Evolutionary conservation across 1,139 yeast species (phyloP).

Genomic region (Meyerozyma carpophila): DNA sequence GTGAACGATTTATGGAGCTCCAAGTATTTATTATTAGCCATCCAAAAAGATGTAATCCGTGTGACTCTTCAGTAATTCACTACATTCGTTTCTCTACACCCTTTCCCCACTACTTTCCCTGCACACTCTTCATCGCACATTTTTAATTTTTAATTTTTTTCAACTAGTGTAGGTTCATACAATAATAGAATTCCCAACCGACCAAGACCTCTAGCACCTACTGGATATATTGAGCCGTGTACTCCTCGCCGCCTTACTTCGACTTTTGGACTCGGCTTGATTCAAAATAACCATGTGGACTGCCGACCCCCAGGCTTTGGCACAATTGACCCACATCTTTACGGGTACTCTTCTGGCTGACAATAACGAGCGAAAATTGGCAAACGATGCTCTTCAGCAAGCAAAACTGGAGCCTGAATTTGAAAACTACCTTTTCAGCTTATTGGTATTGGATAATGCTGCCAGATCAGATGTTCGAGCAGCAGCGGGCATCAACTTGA

Average conservation of each 20-base stretch:
- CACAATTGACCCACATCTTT: slow-evolving; percentile 59
- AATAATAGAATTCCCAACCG: neutral
- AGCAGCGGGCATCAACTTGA: slow-evolving; percentile 81
- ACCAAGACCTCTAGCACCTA: neutral
- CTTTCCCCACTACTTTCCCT: neutral
- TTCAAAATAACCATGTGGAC: slow-evolving; percentile 34
- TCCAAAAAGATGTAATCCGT: neutral
- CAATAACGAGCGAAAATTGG: slow-evolving; percentile 52
- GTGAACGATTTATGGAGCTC: neutral
- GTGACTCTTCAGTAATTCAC: neutral
- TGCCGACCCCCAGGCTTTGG: slow-evolving; percentile 56
- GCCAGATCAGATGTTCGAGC: slow-evolving; percentile 64
- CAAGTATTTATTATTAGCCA: neutral
- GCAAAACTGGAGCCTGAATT: slow-evolving; percentile 72
- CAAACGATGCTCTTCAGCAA: slow-evolving; percentile 57
- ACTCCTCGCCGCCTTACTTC: neutral
- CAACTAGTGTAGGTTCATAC: neutral
- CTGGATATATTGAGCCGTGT: neutral
- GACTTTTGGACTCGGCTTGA: neutral
- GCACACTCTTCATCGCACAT: neutral
- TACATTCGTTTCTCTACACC: neutral
- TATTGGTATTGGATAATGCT: slow-evolving; percentile 51
- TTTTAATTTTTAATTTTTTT: neutral
- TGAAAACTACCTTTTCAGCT: slow-evolving; percentile 69
- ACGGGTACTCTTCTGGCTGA: slow-evolving; percentile 61